These are phyloP conservation scores for Trypanosoma lewisi DNA, from an alignment of 208 protist species.

Conservation along the genomic window DNA sequence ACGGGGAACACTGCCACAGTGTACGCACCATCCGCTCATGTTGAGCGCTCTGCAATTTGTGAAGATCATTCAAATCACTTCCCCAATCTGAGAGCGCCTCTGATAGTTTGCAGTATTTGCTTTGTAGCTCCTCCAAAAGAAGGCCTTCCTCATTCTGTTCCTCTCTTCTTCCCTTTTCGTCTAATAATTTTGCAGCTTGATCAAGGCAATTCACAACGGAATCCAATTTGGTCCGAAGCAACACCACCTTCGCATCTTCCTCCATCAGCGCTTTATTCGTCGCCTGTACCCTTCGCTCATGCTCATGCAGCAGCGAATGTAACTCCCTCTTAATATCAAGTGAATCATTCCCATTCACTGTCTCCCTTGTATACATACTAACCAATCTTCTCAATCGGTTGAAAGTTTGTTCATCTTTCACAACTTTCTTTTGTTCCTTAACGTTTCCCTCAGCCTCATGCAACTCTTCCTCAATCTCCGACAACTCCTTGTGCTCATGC, in stretches of 20 bases:
- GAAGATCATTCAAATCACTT: neutral
- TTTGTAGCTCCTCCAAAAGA: neutral
- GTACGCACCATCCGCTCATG: neutral
- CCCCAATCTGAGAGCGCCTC: neutral
- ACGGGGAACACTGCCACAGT: neutral
- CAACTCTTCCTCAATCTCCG: neutral
- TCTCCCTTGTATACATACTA: neutral
- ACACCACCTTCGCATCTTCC: conserved; percentile 12
- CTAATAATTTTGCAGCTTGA: neutral
- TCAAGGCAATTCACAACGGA: neutral
- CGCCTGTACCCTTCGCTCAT: neutral
- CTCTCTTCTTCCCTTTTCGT: neutral
- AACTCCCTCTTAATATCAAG: neutral
- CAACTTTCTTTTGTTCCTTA: neutral
- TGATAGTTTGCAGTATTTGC: neutral
- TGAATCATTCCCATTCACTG: conserved; percentile 2
- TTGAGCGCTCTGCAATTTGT: neutral
- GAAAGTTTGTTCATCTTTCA: conserved; percentile 3
- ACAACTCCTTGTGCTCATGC: neutral
- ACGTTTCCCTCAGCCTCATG: neutral
- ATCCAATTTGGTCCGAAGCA: conserved; percentile 16
- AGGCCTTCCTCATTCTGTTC: neutral
- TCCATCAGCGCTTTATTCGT: neutral
- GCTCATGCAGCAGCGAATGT: neutral
- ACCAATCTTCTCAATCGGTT: conserved; percentile 7